Evolutionary conservation across 352 stramenopile genomes (phyloP), one percentile per base, ranked within the genome.

Genomic region (Phytophthora syringae): DNA sequence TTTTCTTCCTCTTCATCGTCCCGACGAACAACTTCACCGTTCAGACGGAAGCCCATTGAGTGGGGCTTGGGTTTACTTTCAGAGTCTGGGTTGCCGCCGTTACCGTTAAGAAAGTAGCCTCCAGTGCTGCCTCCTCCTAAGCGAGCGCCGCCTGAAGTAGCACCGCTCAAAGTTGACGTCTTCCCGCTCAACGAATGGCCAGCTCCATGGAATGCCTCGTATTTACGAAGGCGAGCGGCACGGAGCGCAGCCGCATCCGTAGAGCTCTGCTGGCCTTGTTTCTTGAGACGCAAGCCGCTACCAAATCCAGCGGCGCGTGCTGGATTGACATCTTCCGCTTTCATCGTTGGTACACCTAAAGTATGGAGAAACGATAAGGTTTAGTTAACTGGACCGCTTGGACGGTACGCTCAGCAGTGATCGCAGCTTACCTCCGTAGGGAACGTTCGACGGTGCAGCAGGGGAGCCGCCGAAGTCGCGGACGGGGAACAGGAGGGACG

Each of bases 151-250:
- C 64, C 63, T 4, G 64, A 39, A 15, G 40, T 43, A 6, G 53
- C 25, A 2, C 49, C 25, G 3, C 44, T 60, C 30, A 77, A 70
- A 18, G 65, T 77, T 16, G 84, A 86, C 40, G 70, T 68, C 36
- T 76, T 70, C 7, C 86, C 84, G 55, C 76, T 91, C 5, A 94
- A 64, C 18, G 88, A 94, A 34, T 88, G 75, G 10, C 88, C 88
- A 24, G 86, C 89, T 45, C 88, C 88, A 45, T 94, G 86, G 59
- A 95, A 95, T 4, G 86, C 86, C 50, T 95, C 86, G 64, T 92
- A 94, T 55, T 89, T 92, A 25, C 79, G 74, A 60, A 95, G 72
- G 5, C 88, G 88, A 36, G 84, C 82, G 3, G 84, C 80, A 15
- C 88, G 86, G 34, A 96, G 75, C 7, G 84, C 80, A 22, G 74